Base-by-base conservation (phyloP, 1,139 yeast genomes). In the Yamadazyma trypodendri region DNA sequence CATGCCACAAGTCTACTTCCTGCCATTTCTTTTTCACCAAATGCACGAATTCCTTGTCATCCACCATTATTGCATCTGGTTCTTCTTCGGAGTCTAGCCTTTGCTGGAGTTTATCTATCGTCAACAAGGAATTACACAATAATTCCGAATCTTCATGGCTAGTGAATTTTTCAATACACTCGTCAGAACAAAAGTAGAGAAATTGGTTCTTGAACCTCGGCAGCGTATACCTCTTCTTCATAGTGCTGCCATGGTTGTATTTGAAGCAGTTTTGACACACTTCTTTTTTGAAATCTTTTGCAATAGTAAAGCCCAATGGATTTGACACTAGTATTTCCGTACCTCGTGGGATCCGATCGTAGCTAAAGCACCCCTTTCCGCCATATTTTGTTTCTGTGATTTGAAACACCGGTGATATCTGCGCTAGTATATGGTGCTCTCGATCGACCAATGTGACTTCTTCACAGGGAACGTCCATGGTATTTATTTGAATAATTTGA, bases 341-440 rank as follows among this genome's bases (percentile, higher is more conserved):
- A 7, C 66, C 75, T 15, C 55, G 49, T 4, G 71, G 61, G 12
- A 81, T 72, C 7, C 52, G 45, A 2, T 37, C 32, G 2, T 48
- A 49, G 12, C 86, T 75, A 54, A 78, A 81, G 45, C 84, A 81
- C 2, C 88, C 87, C 42, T 88, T 65, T 10, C 90, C 86, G 6
- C 85, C 81, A 47, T 73, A 75, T 31, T 56, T 56, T 4, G 82
- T 77, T 27, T 61, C 56, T 6, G 55, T 50, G 3, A 77, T 66
- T 6, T 54, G 55, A 49, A 75, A 75, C 48, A 39, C 45, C 0
- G 60, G 58, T 2, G 69, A 64, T 28, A 55, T 48, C n/a, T 33
- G 37, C 2, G 40, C 32, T 22, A 48, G 38, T 15, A 43, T 40
- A 20, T 41, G 43, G 3, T 37, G 30, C 10, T 42, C 43, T 16